Evolutionary conservation across 768 basidiomycete species (phyloP).

Genomic region (Auricularia auricula-judae): DNA sequence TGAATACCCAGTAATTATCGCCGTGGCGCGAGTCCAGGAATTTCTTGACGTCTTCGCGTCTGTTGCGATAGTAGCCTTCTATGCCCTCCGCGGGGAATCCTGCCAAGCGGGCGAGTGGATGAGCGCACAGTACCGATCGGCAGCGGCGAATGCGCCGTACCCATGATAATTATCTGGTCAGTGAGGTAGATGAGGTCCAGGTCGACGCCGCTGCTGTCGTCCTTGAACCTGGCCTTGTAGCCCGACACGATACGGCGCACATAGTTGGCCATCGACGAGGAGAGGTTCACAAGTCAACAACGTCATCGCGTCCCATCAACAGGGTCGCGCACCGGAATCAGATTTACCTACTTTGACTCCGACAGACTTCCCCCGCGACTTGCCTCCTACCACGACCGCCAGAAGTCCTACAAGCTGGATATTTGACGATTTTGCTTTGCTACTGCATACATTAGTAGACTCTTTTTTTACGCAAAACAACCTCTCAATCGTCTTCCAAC

Average conservation of each 20-base stretch:
- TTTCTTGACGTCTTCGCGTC: conserved; percentile 57
- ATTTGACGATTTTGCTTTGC: too few relatives aligned
- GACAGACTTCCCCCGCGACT: too few relatives aligned
- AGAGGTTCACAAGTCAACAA: not conserved
- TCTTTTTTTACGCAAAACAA: too few relatives aligned
- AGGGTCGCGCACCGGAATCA: too few relatives aligned
- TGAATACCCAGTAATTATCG: conserved; percentile 79
- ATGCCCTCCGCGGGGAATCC: conserved; percentile 77
- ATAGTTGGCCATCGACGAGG: conserved; percentile 42
- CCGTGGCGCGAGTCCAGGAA: conserved; percentile 68
- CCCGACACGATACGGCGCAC: conserved; percentile 73
- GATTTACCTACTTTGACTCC: too few relatives aligned
- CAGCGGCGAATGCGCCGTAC: not conserved
- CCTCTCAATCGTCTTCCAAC: too few relatives aligned
- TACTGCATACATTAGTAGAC: too few relatives aligned
- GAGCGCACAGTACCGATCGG: not conserved
- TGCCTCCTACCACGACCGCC: too few relatives aligned
- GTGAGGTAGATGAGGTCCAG: conserved; percentile 39
- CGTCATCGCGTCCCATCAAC: too few relatives aligned
- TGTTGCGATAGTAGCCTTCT: conserved; percentile 73
- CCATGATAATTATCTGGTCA: conserved; percentile 61
- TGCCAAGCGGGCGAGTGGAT: conserved; percentile 17
- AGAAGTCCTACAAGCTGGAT: too few relatives aligned
- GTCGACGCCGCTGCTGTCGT: conserved; percentile 55
- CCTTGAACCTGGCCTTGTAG: conserved; percentile 65